phyloP scores from a whole-genome alignment of 1,284 basidiomycete genomes.

The Melampsora abietis-canadensis region DNA sequence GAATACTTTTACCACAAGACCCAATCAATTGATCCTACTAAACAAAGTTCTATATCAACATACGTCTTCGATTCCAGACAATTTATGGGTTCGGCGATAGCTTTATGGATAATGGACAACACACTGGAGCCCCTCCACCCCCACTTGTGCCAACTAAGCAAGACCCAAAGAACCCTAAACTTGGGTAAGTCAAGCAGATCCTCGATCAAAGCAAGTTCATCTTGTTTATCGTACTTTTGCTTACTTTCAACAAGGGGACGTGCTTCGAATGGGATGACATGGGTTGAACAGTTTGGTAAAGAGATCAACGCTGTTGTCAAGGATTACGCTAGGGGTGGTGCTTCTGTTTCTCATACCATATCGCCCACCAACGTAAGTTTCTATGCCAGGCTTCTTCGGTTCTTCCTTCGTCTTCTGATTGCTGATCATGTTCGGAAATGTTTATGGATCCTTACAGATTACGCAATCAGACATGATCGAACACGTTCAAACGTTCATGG shows the following conservation, averaged over 20 bases:
- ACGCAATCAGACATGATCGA: constrained; percentile 18
- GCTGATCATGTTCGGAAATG: neutral
- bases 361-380: constrained; percentile 9
- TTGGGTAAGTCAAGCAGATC: neutral
- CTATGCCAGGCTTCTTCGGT: neutral
- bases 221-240: too few species aligned
- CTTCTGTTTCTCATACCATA: constrained; percentile 10
- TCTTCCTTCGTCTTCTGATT: neutral
- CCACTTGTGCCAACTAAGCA: neutral
- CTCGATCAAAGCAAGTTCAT: too few species aligned
- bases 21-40: neutral
- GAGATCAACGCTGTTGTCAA: neutral
- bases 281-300: constrained; percentile 14
- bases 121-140: neutral
- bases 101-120: constrained; percentile 9
- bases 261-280: constrained; percentile 17
- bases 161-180: neutral
- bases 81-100: constrained; percentile 33
- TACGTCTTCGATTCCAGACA: neutral
- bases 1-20: neutral
- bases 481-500: constrained; percentile 15
- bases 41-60: neutral
- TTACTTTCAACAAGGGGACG: neutral
- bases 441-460: too few species aligned
- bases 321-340: constrained; percentile 19